Evolutionary conservation across 129 eudicot genomes (phyloP).

Genomic region (Ambrosia artemisiifolia): DNA sequence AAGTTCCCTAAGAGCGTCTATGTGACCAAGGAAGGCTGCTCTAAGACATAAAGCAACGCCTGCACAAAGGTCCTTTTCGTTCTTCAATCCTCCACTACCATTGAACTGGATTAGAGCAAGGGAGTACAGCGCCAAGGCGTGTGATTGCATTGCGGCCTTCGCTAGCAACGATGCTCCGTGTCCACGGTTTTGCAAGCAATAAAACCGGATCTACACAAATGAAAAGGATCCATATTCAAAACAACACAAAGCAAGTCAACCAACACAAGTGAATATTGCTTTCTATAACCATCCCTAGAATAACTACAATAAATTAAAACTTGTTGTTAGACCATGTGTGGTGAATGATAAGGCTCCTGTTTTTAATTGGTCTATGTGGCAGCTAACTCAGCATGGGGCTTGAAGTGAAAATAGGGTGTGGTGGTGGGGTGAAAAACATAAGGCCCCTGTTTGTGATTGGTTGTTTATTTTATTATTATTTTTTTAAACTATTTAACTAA

Average conservation of each 20-base stretch:
- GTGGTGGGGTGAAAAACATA: too few relatives aligned
- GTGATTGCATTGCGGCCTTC: slow-evolving; percentile 52
- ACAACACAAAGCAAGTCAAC: neutral
- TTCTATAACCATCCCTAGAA: neutral
- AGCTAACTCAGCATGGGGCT: too few relatives aligned
- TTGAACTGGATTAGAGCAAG: slow-evolving; percentile 55
- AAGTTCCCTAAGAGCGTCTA: slow-evolving; percentile 50
- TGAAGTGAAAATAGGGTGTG: too few relatives aligned
- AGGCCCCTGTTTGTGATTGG: too few relatives aligned
- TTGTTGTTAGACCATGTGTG: too few relatives aligned
- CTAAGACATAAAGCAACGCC: slow-evolving; percentile 53
- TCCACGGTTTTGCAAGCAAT: slow-evolving; percentile 42
- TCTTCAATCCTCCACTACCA: slow-evolving; percentile 49
- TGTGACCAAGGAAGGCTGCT: slow-evolving; percentile 51
- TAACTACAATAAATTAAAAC: neutral
- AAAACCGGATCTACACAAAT: slow-evolving; percentile 49
- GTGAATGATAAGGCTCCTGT: too few relatives aligned
- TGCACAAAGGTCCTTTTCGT: slow-evolving; percentile 36
- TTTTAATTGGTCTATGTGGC: too few relatives aligned
- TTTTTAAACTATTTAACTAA: too few relatives aligned
- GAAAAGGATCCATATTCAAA: neutral
- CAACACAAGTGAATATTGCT: neutral
- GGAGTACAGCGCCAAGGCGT: slow-evolving; percentile 53
- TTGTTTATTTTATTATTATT: too few relatives aligned
- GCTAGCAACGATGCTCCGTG: slow-evolving; percentile 50